Conservation (phyloP, 2,329 filamentous ascomycete species). For the Colletotrichum eleusines region DNA sequence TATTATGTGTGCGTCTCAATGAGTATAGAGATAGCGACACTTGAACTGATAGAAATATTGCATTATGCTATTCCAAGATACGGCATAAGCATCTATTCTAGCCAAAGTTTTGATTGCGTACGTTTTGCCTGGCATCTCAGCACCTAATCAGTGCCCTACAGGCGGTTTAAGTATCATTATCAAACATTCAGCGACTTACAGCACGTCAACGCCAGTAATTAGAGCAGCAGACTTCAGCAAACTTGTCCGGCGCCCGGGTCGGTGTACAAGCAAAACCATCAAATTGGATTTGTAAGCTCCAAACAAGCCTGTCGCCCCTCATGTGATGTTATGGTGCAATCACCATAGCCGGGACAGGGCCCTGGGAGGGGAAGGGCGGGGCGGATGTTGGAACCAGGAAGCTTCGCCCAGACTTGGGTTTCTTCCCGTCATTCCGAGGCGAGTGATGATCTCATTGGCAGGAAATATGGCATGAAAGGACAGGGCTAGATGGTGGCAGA, state of each 20-base stretch:
- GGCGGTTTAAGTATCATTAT: not conserved
- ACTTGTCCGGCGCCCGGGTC: not conserved
- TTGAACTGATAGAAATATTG: not conserved
- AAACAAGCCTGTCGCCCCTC: conserved; percentile 5
- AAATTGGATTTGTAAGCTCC: conserved; percentile 34
- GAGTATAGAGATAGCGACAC: no score
- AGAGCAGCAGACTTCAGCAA: not conserved
- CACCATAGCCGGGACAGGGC: not conserved
- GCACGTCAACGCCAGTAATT: not conserved
- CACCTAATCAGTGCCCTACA: no score
- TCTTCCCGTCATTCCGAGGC: conserved; percentile 1
- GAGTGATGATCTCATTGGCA: conserved; percentile 6
- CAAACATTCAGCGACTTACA: not conserved
- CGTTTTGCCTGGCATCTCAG: not conserved
- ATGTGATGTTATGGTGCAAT: conserved; percentile 34
- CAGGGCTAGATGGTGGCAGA: not conserved
- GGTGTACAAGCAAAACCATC: not conserved
- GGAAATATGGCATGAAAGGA: not conserved
- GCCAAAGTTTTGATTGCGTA: not conserved
- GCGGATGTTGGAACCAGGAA: not conserved
- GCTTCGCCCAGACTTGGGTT: conserved; percentile 18
- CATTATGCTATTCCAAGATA: not conserved
- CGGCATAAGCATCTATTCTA: not conserved
- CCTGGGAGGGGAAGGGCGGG: conserved; percentile 1
- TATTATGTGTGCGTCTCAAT: not conserved